phyloP scores from a whole-genome alignment of 2,329 filamentous ascomycete genomes.

The Aspergillus tanneri region DNA sequence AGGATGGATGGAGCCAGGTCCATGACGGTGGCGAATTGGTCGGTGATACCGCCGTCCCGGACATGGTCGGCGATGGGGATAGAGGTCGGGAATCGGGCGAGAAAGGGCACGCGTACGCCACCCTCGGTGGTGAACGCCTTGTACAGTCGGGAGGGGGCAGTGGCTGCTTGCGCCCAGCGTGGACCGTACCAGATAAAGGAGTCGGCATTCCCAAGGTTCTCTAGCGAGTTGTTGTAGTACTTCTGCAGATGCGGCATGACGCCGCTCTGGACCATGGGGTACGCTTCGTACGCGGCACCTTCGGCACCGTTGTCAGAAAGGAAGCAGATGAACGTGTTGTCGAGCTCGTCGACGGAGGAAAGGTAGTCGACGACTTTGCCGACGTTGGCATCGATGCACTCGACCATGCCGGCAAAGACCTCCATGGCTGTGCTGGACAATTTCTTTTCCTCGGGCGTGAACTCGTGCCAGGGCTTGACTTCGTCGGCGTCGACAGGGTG shows the following conservation, averaged over 20 bases:
- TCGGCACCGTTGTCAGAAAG: slow-evolving; percentile 65
- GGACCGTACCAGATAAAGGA: slow-evolving; percentile 63
- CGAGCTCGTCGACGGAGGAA: slow-evolving; percentile 56
- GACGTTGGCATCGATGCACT: slow-evolving; percentile 60
- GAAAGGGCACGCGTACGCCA: slow-evolving; percentile 55
- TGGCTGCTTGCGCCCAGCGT: slow-evolving; percentile 56
- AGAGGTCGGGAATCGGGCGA: slow-evolving; percentile 45
- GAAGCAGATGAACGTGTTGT: slow-evolving; percentile 65
- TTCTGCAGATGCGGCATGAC: slow-evolving; percentile 56
- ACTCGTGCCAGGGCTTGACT: slow-evolving; percentile 44
- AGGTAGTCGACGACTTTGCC: slow-evolving; percentile 60
- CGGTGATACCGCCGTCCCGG: slow-evolving; percentile 43
- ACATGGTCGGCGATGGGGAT: slow-evolving; percentile 23
- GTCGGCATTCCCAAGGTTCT: slow-evolving; percentile 58
- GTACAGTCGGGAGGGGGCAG: slow-evolving; percentile 51
- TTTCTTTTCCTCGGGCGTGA: slow-evolving; percentile 39
- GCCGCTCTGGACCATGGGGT: slow-evolving; percentile 56
- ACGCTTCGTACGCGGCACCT: slow-evolving; percentile 58
- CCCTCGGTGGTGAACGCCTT: slow-evolving; percentile 52
- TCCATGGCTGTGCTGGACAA: slow-evolving; percentile 57
- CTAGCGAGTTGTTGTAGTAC: slow-evolving; percentile 59
- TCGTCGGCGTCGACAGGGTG: slow-evolving; percentile 43
- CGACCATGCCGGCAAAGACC: slow-evolving; percentile 64
- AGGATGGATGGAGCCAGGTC: slow-evolving; percentile 51
- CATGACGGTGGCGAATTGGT: slow-evolving; percentile 56